A percentile compares a stretch with the other conserved stretches of the same genome.
Evolutionary conservation across 2,329 filamentous ascomycete species (phyloP).

Genomic region (Fusarium longipes): DNA sequence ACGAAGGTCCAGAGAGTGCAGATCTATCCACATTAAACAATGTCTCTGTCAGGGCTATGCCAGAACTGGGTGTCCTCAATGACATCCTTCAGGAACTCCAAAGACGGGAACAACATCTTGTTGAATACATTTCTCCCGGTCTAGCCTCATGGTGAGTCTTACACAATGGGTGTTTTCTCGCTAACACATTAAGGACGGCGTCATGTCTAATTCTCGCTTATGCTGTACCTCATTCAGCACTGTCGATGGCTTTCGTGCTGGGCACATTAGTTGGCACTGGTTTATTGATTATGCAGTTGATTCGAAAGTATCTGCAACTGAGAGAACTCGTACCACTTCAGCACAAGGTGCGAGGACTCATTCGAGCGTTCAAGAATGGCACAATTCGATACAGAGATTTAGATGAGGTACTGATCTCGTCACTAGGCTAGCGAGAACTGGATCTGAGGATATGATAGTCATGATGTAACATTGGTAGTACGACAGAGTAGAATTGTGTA

Average conservation of each 20-base stretch:
- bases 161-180: fast-evolving
- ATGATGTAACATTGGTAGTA: too few species aligned
- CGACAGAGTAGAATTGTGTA: too few species aligned
- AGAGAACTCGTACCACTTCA: neutral
- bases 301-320: neutral
- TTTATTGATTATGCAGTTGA: fast-evolving
- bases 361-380: conserved; percentile 19
- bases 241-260: fast-evolving
- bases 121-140: neutral
- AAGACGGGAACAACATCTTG: neutral
- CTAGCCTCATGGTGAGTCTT: neutral
- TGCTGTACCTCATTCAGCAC: fast-evolving
- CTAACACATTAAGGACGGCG: neutral
- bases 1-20: neutral
- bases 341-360: conserved; percentile 7
- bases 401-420: neutral
- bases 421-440: neutral
- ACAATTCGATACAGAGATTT: conserved; percentile 6
- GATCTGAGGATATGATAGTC: neutral
- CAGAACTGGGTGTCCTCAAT: neutral
- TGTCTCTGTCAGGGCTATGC: neutral
- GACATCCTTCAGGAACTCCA: neutral
- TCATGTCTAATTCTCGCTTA: neutral
- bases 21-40: fast-evolving
- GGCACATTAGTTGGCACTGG: neutral